Evolutionary conservation across 352 stramenopile genomes (phyloP).

Genomic region (Phytopythium oedochilum): DNA sequence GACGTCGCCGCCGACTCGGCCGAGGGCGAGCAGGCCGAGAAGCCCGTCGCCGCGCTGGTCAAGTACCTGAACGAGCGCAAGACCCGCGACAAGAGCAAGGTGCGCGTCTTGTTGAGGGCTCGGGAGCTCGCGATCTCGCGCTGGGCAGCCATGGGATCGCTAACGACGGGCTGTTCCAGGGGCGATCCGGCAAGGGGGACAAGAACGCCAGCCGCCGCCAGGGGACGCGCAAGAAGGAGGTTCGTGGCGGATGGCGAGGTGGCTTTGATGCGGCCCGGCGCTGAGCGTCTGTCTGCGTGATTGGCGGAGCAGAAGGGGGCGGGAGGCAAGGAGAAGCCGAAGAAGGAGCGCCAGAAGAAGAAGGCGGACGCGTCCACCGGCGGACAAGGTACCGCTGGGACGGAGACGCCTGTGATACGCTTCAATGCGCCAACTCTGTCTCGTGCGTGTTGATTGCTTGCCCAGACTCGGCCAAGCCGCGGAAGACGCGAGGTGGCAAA

Average conservation of each 20-base stretch:
- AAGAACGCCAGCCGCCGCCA: conserved; percentile 31
- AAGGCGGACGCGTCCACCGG: conserved; percentile 6
- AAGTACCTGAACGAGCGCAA: conserved; percentile 84
- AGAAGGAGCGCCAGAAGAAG: conserved; percentile 36
- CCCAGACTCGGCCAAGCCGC: conserved; percentile 33
- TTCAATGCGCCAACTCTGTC: background rate
- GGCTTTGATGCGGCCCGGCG: background rate
- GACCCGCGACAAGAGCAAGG: conserved; percentile 61
- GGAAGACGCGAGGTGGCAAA: conserved; percentile 31
- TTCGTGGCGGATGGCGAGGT: conserved; percentile 1
- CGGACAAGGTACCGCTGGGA: background rate
- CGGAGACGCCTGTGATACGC: background rate
- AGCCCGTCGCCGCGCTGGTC: conserved; percentile 68
- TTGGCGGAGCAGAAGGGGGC: background rate
- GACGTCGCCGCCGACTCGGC: conserved; percentile 46
- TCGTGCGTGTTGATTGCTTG: background rate
- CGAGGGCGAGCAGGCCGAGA: conserved; percentile 51
- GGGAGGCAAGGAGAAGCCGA: conserved; percentile 31
- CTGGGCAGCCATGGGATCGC: background rate
- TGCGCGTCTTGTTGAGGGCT: conserved; percentile 10
- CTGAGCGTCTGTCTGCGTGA: background rate
- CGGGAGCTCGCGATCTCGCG: conserved; percentile 1
- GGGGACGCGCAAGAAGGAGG: conserved; percentile 41
- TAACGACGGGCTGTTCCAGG: conserved; percentile 6
- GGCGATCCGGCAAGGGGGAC: conserved; percentile 30